Base-by-base conservation (phyloP, 2,329 filamentous ascomycete genomes). In the Daldinia eschscholtzii region DNA sequence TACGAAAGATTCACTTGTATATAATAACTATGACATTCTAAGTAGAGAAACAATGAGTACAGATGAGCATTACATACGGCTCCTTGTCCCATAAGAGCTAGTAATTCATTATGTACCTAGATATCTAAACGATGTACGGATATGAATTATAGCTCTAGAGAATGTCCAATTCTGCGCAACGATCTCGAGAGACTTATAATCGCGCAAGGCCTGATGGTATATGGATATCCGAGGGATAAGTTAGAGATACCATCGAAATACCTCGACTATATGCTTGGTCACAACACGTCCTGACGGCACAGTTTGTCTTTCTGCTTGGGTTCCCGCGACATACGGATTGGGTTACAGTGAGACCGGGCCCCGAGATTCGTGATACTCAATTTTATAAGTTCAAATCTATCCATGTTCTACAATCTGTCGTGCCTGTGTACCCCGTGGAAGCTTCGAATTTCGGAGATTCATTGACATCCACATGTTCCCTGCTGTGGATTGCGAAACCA, bases 361-460 rank as follows among this genome's bases (percentile, higher is more conserved):
- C 13, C 15, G 46, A 52, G 26, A 55, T 37, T 55, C 23, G 52
- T 55, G 18, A 23, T 30, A 55, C 52, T 26, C 30, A 55, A 62
- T 61, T 57, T 59, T 53, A 64, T 13, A 56, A 57, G 28, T 30
- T 68, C 23, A 56, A 65, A 60, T 57, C 58, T 39, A 61, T 44
- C 62, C 10, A 18, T 56, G 59, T 65, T 41, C 35, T 46, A 61
- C 57, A 58, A 50, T n/a, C 61, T 66, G 64, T 56, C 59, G 61
- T 69, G 65, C 59, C 65, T 62, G 64, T 60, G 58, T 63, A 30
- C 48, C 59, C 37, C 44, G 62, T 58, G 70, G 65, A 55, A 42
- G 53, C 61, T 65, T 59, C 50, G 53, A 57, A 37, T 53, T 59
- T 70, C 67, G 64, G 70, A 59, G 61, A 67, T 64, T 67, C 61